Conservation (phyloP, 257 asterid species). For the Solanum sejunctum region DNA sequence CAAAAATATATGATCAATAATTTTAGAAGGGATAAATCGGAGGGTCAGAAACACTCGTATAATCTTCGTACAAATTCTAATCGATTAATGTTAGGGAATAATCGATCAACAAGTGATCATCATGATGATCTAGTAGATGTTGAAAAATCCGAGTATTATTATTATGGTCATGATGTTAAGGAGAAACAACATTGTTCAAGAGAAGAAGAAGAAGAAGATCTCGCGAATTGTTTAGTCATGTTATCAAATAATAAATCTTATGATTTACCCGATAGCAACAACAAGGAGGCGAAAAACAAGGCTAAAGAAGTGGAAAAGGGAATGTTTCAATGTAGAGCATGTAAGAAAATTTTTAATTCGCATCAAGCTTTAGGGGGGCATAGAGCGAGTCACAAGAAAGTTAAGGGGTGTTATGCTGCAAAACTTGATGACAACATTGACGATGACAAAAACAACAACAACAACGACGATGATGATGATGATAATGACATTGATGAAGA, state of each 20-base stretch:
- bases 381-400: constrained; percentile 92
- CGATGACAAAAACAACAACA: not conserved
- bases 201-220: constrained; percentile 59
- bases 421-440: constrained; percentile 7
- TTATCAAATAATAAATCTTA: constrained; percentile 31
- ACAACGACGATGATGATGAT: not conserved
- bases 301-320: constrained; percentile 36
- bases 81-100: constrained; percentile 5
- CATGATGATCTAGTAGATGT: not conserved
- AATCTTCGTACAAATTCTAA: constrained; percentile 40
- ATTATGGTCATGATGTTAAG: not conserved
- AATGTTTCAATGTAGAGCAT: constrained; percentile 65
- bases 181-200: not conserved
- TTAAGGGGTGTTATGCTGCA: constrained; percentile 78
- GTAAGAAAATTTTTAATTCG: constrained; percentile 63
- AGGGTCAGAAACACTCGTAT: constrained; percentile 35
- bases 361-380: constrained; percentile 98
- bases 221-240: constrained; percentile 69
- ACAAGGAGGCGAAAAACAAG: constrained; percentile 6
- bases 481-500: constrained; percentile 19
- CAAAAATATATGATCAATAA: not conserved
- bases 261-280: not conserved
- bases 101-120: constrained; percentile 4
- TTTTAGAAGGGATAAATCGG: constrained; percentile 2
- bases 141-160: not conserved